These are phyloP conservation scores for Epichloe sylvatica DNA, from an alignment of 2,329 filamentous ascomycete species.

Conservation along the genomic window DNA sequence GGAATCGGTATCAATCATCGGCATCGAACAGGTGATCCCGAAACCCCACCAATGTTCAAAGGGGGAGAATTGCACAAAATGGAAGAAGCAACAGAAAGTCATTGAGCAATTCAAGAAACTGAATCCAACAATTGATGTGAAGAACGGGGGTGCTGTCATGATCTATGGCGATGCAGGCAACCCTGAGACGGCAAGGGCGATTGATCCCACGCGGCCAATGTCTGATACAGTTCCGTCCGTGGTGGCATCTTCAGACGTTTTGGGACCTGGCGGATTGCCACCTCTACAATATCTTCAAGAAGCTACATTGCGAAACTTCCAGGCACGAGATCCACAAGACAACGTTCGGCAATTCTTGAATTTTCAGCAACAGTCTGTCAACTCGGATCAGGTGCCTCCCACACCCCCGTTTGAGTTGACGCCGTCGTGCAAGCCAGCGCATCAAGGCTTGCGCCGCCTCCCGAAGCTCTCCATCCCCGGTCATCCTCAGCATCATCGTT, in stretches of 20 bases:
- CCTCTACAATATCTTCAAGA: slow-evolving; percentile 60
- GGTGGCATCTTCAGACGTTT: slow-evolving; percentile 79
- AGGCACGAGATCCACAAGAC: slow-evolving; percentile 71
- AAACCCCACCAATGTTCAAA: slow-evolving; percentile 75
- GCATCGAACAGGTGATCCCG: slow-evolving; percentile 77
- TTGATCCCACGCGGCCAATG: slow-evolving; percentile 48
- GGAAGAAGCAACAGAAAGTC: slow-evolving; percentile 63
- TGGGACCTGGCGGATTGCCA: slow-evolving; percentile 54
- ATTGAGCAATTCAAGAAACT: slow-evolving; percentile 63
- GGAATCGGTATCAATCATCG: slow-evolving; percentile 81
- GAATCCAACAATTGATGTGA: slow-evolving; percentile 48
- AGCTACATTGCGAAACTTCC: slow-evolving; percentile 53
- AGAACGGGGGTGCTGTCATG: slow-evolving; percentile 52
- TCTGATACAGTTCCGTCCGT: slow-evolving; percentile 70
- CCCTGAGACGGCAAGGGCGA: slow-evolving; percentile 45
- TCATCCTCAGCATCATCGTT: slow-evolving; percentile 17
- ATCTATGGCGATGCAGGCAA: slow-evolving; percentile 70
- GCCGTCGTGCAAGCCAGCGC: slow-evolving; percentile 32
- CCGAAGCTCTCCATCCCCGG: slow-evolving; percentile 49
- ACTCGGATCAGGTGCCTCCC: slow-evolving; percentile 43
- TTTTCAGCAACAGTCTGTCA: slow-evolving; percentile 53
- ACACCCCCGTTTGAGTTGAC: slow-evolving; percentile 57
- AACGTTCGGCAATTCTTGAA: slow-evolving; percentile 83
- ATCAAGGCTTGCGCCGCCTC: slow-evolving; percentile 42
- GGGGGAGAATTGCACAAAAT: slow-evolving; percentile 74